Evolutionary conservation across 2,329 filamentous ascomycete species (phyloP).

Genomic region (Colletotrichum sp.): DNA sequence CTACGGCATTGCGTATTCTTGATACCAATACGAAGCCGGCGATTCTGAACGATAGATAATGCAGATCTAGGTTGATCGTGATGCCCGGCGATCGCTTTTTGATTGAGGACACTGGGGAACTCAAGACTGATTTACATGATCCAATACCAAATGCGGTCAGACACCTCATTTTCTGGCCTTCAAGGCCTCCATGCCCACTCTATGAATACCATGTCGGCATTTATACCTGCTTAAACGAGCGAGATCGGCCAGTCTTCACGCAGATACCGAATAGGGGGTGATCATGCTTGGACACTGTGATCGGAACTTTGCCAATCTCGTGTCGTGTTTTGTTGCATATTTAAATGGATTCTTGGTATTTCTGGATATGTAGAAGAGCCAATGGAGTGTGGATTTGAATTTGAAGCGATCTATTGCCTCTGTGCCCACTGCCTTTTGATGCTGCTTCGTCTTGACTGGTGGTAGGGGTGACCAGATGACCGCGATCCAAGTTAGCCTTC

Average conservation of each 20-base stretch:
- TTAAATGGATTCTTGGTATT: background rate
- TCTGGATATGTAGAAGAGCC: background rate
- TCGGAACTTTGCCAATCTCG: background rate
- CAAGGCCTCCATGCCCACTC: background rate
- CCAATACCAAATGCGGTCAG: fast-evolving
- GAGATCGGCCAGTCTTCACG: background rate
- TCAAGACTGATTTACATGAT: background rate
- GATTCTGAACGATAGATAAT: background rate
- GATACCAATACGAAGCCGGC: background rate
- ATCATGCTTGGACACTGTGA: background rate
- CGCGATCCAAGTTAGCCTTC: fast-evolving
- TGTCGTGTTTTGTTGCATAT: fast-evolving
- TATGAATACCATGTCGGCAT: background rate
- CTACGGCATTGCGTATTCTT: fast-evolving
- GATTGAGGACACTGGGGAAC: background rate
- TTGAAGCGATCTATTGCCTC: background rate
- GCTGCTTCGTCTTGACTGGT: fast-evolving
- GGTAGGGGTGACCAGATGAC: background rate
- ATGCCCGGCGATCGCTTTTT: background rate
- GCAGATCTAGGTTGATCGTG: background rate
- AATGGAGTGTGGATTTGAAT: fast-evolving
- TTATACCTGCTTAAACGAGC: background rate
- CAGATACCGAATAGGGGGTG: background rate
- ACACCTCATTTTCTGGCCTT: no score
- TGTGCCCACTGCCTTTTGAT: background rate